phyloP scores from a whole-genome alignment of 208 protist genomes.

The Eutreptiella sp. region DNA sequence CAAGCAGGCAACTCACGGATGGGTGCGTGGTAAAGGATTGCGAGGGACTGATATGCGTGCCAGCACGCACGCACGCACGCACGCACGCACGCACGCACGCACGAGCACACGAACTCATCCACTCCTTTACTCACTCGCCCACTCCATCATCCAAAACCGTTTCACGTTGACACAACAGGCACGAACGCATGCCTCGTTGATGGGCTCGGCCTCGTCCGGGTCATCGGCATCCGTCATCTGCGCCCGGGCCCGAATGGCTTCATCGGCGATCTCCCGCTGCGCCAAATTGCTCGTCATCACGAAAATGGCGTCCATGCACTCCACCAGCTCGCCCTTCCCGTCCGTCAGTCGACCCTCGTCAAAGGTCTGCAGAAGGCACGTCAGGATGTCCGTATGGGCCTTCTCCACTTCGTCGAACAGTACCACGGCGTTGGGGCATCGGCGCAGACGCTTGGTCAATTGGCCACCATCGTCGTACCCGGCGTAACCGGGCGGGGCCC shows the following conservation, averaged over 20 bases:
- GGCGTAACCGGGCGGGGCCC: constrained; percentile 57
- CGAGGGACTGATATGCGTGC: too few relatives aligned
- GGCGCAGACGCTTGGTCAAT: constrained; percentile 40
- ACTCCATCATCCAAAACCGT: too few relatives aligned
- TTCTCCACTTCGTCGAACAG: constrained; percentile 75
- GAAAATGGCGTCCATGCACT: constrained; percentile 56
- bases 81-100: too few relatives aligned
- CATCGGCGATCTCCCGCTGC: constrained; percentile 28
- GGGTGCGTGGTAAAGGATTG: too few relatives aligned
- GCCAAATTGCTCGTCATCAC: constrained; percentile 62
- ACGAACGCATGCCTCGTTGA: too few relatives aligned
- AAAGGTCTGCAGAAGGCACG: constrained; percentile 55
- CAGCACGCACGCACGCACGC: too few relatives aligned
- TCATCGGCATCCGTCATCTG: not conserved
- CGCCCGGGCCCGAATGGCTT: constrained; percentile 18
- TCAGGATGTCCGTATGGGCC: constrained; percentile 61
- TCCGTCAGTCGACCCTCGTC: constrained; percentile 71
- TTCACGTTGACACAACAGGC: too few relatives aligned
- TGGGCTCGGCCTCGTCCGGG: too few relatives aligned
- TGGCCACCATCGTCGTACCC: constrained; percentile 56
- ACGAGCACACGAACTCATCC: too few relatives aligned
- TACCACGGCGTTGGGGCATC: constrained; percentile 50
- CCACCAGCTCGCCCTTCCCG: constrained; percentile 51
- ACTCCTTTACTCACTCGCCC: too few relatives aligned
- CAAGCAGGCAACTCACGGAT: too few relatives aligned